phyloP scores from a whole-genome alignment of 768 basidiomycete genomes.

The Auriscalpium orientale region DNA sequence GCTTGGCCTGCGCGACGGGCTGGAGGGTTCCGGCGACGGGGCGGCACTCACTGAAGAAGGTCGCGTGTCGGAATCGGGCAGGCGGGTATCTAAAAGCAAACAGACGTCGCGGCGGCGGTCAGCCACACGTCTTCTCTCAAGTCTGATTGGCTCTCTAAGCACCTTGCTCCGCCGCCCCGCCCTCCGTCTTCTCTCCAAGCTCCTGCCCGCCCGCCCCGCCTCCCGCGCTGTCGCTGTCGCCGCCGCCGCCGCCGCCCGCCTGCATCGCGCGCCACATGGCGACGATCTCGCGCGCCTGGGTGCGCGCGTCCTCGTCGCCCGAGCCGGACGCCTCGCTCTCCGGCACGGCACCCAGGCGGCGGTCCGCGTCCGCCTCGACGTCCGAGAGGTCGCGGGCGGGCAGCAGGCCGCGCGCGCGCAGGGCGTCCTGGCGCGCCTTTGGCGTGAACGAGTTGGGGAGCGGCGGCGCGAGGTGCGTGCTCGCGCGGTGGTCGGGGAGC shows the following conservation, averaged over 20 bases:
- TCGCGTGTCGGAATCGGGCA: too few relatives aligned
- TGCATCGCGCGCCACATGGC: conserved; percentile 6
- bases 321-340: not conserved
- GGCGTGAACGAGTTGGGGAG: conserved; percentile 6
- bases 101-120: too few relatives aligned
- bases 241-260: not conserved
- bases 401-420: conserved; percentile 12
- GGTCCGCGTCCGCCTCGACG: conserved; percentile 11
- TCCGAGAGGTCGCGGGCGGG: conserved; percentile 7
- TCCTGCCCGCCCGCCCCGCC: too few relatives aligned
- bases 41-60: too few relatives aligned
- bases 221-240: too few relatives aligned
- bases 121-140: too few relatives aligned
- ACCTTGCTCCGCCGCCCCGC: too few relatives aligned
- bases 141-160: too few relatives aligned
- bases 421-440: conserved; percentile 7
- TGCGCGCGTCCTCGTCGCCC: not conserved
- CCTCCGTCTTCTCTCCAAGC: too few relatives aligned
- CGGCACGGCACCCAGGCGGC: not conserved
- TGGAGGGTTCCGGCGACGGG: too few relatives aligned
- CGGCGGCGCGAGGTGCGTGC: not conserved
- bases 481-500: not conserved
- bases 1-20: too few relatives aligned
- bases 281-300: conserved; percentile 8
- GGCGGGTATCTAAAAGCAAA: too few relatives aligned